Evolutionary conservation across 495 filamentous ascomycete genomes (phyloP), one percentile per base, ranked within the genome.

Genomic region (Aspergillus biplanus): DNA sequence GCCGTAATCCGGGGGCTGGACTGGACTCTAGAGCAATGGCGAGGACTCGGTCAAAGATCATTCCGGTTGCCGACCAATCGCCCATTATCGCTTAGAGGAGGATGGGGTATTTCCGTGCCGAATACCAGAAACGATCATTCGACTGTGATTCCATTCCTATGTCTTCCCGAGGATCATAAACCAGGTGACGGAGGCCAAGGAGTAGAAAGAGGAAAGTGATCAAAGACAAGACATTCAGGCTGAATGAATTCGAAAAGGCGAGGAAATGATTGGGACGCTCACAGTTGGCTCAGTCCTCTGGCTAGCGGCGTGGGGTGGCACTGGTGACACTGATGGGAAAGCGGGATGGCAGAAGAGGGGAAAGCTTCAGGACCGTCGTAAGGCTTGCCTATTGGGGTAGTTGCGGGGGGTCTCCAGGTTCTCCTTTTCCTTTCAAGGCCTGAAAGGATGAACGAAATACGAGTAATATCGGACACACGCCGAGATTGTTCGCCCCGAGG

Each of bases 1-100:
- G 21, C 44, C 35, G 21, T 53, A 60, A 33, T 65, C 56, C 56
- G 58, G 56, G 49, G 61, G 33, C 33, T 59, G 39, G 32, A 34
- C 21, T 27, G 21, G 21, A 27, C 21, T 27, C 21, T 27, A 2
- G 44, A 32, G 44, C 32, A 27, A 13, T 50, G 7, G 7, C n/a
- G 46, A 52, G 13, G 46, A 50, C 11, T 50, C 53, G 47, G 61
- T 62, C 32, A 27, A 62, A 33, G 33, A 37, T 50, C 44, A 56
- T n/a, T 46, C 59, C 59, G 52, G 32, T 16, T 16, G 7, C 52
- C 39, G 31, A 46, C 35, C 21, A 27, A 27, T 27, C 21, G 21
- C 2, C 21, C 21, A 27, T 27, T 2, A 27, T 27, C 21, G 21
- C 1, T 27, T 1, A 27, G 21, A 27, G 21, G 21, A 1, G 21